phyloP scores from a whole-genome alignment of 2,329 filamentous ascomycete species.

The Botrytis fragariae region DNA sequence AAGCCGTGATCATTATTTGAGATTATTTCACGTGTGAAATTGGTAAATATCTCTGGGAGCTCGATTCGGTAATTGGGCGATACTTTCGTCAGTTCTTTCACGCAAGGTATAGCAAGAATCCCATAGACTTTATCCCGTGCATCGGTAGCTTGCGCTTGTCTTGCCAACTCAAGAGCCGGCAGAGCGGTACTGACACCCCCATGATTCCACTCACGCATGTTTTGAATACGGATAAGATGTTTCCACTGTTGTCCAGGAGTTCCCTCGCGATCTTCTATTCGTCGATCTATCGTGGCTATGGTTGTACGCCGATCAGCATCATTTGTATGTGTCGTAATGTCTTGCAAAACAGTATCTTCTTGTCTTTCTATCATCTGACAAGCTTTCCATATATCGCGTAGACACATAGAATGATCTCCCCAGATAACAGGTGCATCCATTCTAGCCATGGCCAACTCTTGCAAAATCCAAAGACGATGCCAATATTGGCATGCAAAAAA shows the following conservation, averaged over 20 bases:
- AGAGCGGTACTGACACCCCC: neutral
- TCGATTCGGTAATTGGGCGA: constrained; percentile 12
- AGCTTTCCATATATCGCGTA: constrained; percentile 16
- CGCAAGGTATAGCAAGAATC: constrained; percentile 15
- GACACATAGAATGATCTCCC: constrained; percentile 6
- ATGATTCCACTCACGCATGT: constrained; percentile 8
- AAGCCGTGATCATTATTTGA: constrained; percentile 15
- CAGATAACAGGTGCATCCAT: constrained; percentile 12
- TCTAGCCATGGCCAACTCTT: constrained; percentile 17
- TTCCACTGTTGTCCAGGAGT: constrained; percentile 18
- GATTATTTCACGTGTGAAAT: constrained; percentile 15
- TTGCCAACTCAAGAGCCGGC: constrained; percentile 12
- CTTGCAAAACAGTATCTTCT: constrained; percentile 7
- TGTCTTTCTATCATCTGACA: constrained; percentile 11
- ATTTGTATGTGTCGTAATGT: constrained; percentile 1
- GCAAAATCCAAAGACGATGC: constrained; percentile 20
- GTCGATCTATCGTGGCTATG: constrained; percentile 12
- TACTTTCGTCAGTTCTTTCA: neutral
- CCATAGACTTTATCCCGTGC: constrained; percentile 20
- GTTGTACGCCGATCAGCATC: neutral
- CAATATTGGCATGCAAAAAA: constrained; percentile 18
- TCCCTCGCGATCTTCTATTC: constrained; percentile 11
- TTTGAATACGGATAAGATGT: constrained; percentile 16
- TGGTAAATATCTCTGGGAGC: constrained; percentile 11
- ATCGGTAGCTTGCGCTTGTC: constrained; percentile 19